These are phyloP conservation scores for Saitozyma podzolica DNA, from an alignment of 768 basidiomycete genomes.

Conservation along the genomic window DNA sequence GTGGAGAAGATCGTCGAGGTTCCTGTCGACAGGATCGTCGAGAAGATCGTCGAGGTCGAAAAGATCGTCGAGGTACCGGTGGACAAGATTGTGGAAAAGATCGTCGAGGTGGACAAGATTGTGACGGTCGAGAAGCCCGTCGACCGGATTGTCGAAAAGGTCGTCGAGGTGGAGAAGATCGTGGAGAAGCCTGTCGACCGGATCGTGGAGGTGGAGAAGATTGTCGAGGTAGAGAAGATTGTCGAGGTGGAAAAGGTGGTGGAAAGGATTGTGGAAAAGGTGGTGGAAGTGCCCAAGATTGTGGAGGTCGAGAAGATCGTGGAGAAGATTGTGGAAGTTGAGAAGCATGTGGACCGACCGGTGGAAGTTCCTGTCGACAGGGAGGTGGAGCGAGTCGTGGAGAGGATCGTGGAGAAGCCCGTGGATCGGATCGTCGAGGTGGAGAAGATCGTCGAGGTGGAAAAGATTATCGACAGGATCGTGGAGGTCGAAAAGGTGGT, in stretches of 20 bases:
- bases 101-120: slow-evolving; percentile 43
- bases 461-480: slow-evolving; percentile 38
- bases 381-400: slow-evolving; percentile 23
- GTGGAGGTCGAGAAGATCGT: slow-evolving; percentile 43
- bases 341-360: slow-evolving; percentile 28
- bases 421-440: slow-evolving; percentile 46
- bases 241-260: slow-evolving; percentile 37
- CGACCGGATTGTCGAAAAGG: slow-evolving; percentile 36
- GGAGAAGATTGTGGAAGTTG: slow-evolving; percentile 35
- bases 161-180: slow-evolving; percentile 43
- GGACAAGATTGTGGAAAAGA: slow-evolving; percentile 11
- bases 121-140: slow-evolving; percentile 45
- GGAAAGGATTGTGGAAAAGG: slow-evolving; percentile 35
- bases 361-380: slow-evolving; percentile 40
- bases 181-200: slow-evolving; percentile 35
- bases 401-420: slow-evolving; percentile 44
- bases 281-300: slow-evolving; percentile 34
- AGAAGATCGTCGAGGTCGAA: slow-evolving; percentile 43
- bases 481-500: slow-evolving; percentile 45
- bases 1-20: slow-evolving; percentile 47
- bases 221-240: slow-evolving; percentile 48
- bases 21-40: slow-evolving; percentile 38
- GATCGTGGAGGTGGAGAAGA: slow-evolving; percentile 48
- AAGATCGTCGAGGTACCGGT: slow-evolving; percentile 39
- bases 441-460: slow-evolving; percentile 34